Evolutionary conservation across 495 filamentous ascomycete species (phyloP).

Genomic region (Penicillium daleae): DNA sequence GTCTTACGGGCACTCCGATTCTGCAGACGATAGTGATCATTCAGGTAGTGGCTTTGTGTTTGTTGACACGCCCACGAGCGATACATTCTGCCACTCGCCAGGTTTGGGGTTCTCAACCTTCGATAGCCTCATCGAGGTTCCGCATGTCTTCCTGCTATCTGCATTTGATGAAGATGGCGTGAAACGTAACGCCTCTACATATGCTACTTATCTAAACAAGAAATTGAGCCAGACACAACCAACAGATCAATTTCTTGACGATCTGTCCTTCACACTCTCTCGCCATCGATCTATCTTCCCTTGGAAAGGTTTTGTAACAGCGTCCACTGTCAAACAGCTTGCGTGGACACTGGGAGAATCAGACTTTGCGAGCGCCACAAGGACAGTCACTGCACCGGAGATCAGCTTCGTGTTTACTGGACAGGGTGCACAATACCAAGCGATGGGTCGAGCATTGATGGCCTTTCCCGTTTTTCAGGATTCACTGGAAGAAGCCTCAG

Average conservation of each 20-base stretch:
- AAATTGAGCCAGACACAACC: neutral
- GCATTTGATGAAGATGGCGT: slow-evolving; percentile 40
- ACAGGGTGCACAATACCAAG: slow-evolving; percentile 39
- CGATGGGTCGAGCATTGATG: slow-evolving; percentile 39
- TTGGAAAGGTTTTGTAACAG: slow-evolving; percentile 32
- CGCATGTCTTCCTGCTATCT: slow-evolving; percentile 30
- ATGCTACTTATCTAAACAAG: slow-evolving; percentile 26
- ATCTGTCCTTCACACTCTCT: slow-evolving; percentile 33
- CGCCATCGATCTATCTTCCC: slow-evolving; percentile 28
- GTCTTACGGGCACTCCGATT: slow-evolving; percentile 5
- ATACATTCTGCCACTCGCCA: slow-evolving; percentile 12
- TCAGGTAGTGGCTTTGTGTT: slow-evolving; percentile 9
- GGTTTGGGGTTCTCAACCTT: neutral
- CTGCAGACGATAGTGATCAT: slow-evolving; percentile 17
- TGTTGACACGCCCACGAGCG: slow-evolving; percentile 20
- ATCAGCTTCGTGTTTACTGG: slow-evolving; percentile 41
- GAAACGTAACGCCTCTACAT: slow-evolving; percentile 26
- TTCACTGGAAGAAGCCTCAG: slow-evolving; percentile 27
- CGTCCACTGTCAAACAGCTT: slow-evolving; percentile 29
- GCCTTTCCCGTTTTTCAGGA: slow-evolving; percentile 32
- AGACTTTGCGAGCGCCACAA: slow-evolving; percentile 23
- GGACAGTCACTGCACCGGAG: slow-evolving; percentile 14
- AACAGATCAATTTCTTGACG: slow-evolving; percentile 21
- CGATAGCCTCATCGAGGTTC: slow-evolving; percentile 15
- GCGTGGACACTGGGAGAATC: slow-evolving; percentile 21